Percentiles rank a stretch among this genome's conserved stretches.
phyloP scores from a whole-genome alignment of 306 rosid genomes.

The Corylus americana region DNA sequence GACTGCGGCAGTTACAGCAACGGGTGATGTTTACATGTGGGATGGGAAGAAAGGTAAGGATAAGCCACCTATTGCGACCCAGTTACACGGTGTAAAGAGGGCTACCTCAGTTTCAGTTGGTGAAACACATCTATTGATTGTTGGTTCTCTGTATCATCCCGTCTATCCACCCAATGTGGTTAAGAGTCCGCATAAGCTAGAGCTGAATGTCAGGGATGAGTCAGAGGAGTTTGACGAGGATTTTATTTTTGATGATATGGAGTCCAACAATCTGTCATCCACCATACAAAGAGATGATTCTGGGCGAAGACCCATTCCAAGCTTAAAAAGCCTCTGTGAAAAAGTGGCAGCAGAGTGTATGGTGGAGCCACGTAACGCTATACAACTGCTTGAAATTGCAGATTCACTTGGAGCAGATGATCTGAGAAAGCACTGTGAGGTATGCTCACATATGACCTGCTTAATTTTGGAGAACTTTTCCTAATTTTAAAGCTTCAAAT shows the following conservation, averaged over 20 bases:
- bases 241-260: constrained; percentile 58
- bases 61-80: constrained; percentile 68
- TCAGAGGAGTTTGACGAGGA: constrained; percentile 66
- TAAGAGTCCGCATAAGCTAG: constrained; percentile 43
- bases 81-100: constrained; percentile 81
- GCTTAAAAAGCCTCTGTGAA: constrained; percentile 86
- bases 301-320: constrained; percentile 51
- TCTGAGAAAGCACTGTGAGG: constrained; percentile 88
- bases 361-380: constrained; percentile 95
- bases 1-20: constrained; percentile 78
- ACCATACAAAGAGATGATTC: constrained; percentile 36
- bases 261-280: constrained; percentile 36
- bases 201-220: constrained; percentile 41
- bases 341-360: constrained; percentile 79
- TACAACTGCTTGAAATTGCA: constrained; percentile 85
- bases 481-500: neutral
- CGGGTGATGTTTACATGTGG: constrained; percentile 93
- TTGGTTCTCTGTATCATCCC: constrained; percentile 85
- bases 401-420: constrained; percentile 80
- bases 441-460: constrained; percentile 29
- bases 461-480: neutral
- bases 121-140: constrained; percentile 82
- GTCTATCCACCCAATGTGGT: constrained; percentile 42
- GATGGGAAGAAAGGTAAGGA: constrained; percentile 88
- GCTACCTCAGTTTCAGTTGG: constrained; percentile 90